phyloP scores from a whole-genome alignment of 352 stramenopile species.

The Bremia lactucae region DNA sequence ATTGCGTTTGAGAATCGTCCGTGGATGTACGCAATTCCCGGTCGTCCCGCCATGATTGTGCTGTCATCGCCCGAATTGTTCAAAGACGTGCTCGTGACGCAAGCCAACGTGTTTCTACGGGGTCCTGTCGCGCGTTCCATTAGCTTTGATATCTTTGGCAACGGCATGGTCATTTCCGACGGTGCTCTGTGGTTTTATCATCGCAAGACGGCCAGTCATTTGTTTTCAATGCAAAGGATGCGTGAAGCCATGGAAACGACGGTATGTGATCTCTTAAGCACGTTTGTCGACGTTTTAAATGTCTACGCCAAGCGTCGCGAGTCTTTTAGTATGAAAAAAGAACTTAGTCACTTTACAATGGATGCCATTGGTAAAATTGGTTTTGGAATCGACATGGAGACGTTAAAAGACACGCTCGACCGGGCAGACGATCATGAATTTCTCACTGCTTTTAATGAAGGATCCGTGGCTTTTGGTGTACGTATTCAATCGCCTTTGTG shows the following conservation, averaged over 20 bases:
- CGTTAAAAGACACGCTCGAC: slow-evolving; percentile 7
- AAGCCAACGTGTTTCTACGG: slow-evolving; percentile 64
- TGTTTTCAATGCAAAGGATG: slow-evolving; percentile 76
- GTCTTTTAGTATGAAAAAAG: slow-evolving; percentile 26
- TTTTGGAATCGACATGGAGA: slow-evolving; percentile 34
- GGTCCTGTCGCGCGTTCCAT: slow-evolving; percentile 21
- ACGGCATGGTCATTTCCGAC: slow-evolving; percentile 32
- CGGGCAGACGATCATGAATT: slow-evolving; percentile 33
- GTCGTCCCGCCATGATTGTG: slow-evolving; percentile 24
- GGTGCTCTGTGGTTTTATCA: slow-evolving; percentile 46
- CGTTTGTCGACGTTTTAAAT: slow-evolving; percentile 16
- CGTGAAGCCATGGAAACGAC: slow-evolving; percentile 31
- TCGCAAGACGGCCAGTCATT: slow-evolving; percentile 73
- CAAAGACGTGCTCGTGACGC: slow-evolving; percentile 36
- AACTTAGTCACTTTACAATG: slow-evolving; percentile 37
- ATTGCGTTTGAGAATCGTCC: slow-evolving; percentile 22
- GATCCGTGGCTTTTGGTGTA: slow-evolving; percentile 19
- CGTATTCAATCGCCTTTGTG: slow-evolving; percentile 25
- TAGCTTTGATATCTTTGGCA: slow-evolving; percentile 45
- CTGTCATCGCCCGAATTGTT: slow-evolving; percentile 26
- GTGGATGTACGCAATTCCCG: slow-evolving; percentile 32
- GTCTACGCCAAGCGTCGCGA: slow-evolving; percentile 11
- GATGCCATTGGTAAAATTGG: slow-evolving; percentile 53
- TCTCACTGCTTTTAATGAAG: slow-evolving; percentile 23
- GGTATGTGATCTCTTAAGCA: no score